phyloP scores from a whole-genome alignment of 2,329 filamentous ascomycete species.

The Fusarium robinianum region DNA sequence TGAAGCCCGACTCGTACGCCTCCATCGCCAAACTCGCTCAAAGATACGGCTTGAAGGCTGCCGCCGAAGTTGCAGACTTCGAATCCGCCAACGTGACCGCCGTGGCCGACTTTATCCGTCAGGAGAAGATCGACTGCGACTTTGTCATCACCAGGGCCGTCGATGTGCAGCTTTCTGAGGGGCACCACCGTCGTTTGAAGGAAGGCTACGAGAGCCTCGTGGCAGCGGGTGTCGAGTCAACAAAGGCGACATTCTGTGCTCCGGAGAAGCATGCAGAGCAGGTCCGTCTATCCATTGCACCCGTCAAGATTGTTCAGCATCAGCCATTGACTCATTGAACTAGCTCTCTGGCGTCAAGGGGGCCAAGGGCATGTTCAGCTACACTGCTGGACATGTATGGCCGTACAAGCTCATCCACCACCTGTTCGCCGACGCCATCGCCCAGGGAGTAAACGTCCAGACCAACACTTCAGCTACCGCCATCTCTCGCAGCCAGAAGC shows the following conservation, averaged over 20 bases:
- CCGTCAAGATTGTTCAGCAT: no score
- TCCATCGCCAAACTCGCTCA: not conserved
- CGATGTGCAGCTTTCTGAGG: conserved; percentile 44
- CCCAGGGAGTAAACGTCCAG: conserved; percentile 37
- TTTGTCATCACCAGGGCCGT: conserved; percentile 47
- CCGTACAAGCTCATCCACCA: conserved; percentile 41
- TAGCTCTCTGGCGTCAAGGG: conserved; percentile 44
- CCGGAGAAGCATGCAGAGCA: conserved; percentile 32
- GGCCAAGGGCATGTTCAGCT: conserved; percentile 41
- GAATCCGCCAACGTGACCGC: conserved; percentile 21
- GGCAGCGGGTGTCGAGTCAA: conserved; percentile 9
- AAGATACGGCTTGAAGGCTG: conserved; percentile 20
- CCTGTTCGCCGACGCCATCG: conserved; percentile 29
- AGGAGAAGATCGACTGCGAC: conserved; percentile 49
- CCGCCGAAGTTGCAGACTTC: conserved; percentile 28
- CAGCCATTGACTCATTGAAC: not conserved
- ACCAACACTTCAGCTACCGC: conserved; percentile 32
- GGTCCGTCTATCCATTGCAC: conserved; percentile 8
- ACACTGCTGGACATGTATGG: conserved; percentile 37
- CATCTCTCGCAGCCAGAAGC: conserved; percentile 24
- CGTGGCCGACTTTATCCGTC: conserved; percentile 44
- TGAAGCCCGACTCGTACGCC: conserved; percentile 29
- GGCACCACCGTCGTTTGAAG: conserved; percentile 32
- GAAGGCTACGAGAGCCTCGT: conserved; percentile 40
- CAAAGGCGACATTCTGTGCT: not conserved